Conservation (phyloP, 23 red algal genomes). For the Gracilariopsis chorda region DNA sequence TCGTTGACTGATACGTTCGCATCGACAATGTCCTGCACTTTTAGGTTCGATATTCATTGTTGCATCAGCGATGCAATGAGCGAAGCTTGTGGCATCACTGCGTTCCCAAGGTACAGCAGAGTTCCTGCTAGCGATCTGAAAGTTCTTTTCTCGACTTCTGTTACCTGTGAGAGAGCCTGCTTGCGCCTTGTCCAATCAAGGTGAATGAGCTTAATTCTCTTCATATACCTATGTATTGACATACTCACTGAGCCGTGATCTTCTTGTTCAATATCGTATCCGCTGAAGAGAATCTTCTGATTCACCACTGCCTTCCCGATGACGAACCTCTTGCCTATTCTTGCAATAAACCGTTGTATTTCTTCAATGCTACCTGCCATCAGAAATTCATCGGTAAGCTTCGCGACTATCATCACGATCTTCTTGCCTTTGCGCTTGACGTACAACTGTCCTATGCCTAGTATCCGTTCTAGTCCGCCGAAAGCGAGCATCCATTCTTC, state of each 20-base stretch:
- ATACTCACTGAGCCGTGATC: not conserved
- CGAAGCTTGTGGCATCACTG: too few relatives aligned
- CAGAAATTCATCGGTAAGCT: conserved; percentile 3
- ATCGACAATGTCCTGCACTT: too few relatives aligned
- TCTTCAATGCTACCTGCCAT: not conserved
- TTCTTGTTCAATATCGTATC: not conserved
- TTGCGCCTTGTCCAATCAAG: not conserved
- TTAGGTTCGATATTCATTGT: too few relatives aligned
- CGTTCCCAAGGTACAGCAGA: too few relatives aligned
- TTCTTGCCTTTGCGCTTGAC: not conserved
- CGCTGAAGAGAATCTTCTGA: not conserved
- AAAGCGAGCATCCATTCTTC: not conserved
- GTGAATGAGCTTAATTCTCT: not conserved
- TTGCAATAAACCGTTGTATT: not conserved
- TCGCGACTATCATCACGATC: not conserved
- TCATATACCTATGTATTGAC: not conserved
- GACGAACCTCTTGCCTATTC: not conserved
- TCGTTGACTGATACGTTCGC: too few relatives aligned
- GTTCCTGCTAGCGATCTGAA: too few relatives aligned
- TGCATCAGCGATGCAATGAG: too few relatives aligned
- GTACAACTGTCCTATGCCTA: not conserved
- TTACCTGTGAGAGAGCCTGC: too few relatives aligned
- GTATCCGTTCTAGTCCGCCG: not conserved
- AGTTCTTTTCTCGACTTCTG: too few relatives aligned
- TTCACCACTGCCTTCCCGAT: not conserved